phyloP scores from a whole-genome alignment of 2,329 filamentous ascomycete species.

The Penicillium digitatum region DNA sequence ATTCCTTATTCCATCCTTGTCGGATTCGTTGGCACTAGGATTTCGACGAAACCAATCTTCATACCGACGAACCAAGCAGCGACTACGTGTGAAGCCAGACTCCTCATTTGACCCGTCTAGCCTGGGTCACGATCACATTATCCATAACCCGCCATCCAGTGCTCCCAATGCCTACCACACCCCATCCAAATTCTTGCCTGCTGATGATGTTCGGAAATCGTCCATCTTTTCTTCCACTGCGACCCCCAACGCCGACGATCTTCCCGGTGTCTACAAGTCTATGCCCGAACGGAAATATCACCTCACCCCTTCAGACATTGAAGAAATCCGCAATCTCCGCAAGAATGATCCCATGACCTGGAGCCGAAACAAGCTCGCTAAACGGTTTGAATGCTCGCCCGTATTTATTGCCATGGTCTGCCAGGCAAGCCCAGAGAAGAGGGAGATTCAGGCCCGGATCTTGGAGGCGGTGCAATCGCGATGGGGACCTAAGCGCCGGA shows the following conservation, averaged over 20 bases:
- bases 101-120: constrained; percentile 45
- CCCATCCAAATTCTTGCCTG: constrained; percentile 61
- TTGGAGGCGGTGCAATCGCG: constrained; percentile 54
- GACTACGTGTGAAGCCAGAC: constrained; percentile 51
- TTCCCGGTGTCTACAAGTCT: constrained; percentile 50
- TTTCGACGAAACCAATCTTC: constrained; percentile 48
- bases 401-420: constrained; percentile 61
- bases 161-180: constrained; percentile 62
- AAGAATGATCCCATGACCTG: constrained; percentile 54
- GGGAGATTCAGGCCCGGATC: constrained; percentile 45
- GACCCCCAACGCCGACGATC: constrained; percentile 22
- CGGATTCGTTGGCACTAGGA: constrained; percentile 30
- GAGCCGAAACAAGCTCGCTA: constrained; percentile 57
- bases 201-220: constrained; percentile 53
- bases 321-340: constrained; percentile 57
- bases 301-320: constrained; percentile 54
- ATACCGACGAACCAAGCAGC: constrained; percentile 50
- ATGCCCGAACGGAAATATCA: constrained; percentile 59
- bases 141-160: constrained; percentile 64
- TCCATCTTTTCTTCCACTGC: constrained; percentile 27
- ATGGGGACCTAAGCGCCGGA: constrained; percentile 58
- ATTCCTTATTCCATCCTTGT: constrained; percentile 40
- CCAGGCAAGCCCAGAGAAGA: constrained; percentile 50
- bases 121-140: constrained; percentile 51
- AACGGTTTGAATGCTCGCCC: constrained; percentile 60